Evolutionary conservation across 345 rosid species (phyloP), one percentile per base, ranked within the genome.

Genomic region (Acer campestre): DNA sequence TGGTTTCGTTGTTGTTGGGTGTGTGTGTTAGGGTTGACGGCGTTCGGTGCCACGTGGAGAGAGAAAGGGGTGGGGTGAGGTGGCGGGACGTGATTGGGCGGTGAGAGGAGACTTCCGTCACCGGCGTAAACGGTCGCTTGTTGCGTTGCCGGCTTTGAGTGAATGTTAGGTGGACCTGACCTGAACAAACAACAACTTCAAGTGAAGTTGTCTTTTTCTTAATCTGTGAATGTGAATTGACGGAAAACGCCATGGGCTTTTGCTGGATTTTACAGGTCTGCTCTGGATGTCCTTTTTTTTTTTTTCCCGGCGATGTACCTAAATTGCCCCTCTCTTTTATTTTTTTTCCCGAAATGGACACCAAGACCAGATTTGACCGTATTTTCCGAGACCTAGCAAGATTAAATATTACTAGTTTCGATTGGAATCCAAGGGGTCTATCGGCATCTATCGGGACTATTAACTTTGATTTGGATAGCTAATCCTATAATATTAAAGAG

Each of bases 21-120:
- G 71, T 61, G 67, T 74, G 23, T 70, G 77, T 40, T 53, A 70
- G 61, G 74, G 85, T 75, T 75, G 88, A 87, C 88, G 91, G 86
- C 90, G 88, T 42, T 85, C 92, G 91, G 87, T 75, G 86, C 82
- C 94, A 90, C 92, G 92, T 90, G 90, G 89, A 78, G 58, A 66
- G 75, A 65, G 25, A 77, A 35, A 35, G 69, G 79, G 66, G 46
- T 25, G 64, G 38, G 71, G 55, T 49, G 83, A 84, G 75, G 79
- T 85, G 86, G 82, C 61, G 62, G 67, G 62, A 25, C 18, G 13
- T 78, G 80, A 86, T 86, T 86, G 90, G 87, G 8, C 29, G 70
- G n/a, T 38, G 68, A 61, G 22, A 63, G 73, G 20, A 48, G 79
- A 61, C 75, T 75, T 53, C 85, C 81, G 84, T 88, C 90, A 88